A percentile compares a stretch with the other conserved stretches of the same genome.
These are phyloP conservation scores for Penicillium sp. DNA, from an alignment of 2,329 filamentous ascomycete species.

Conservation along the genomic window DNA sequence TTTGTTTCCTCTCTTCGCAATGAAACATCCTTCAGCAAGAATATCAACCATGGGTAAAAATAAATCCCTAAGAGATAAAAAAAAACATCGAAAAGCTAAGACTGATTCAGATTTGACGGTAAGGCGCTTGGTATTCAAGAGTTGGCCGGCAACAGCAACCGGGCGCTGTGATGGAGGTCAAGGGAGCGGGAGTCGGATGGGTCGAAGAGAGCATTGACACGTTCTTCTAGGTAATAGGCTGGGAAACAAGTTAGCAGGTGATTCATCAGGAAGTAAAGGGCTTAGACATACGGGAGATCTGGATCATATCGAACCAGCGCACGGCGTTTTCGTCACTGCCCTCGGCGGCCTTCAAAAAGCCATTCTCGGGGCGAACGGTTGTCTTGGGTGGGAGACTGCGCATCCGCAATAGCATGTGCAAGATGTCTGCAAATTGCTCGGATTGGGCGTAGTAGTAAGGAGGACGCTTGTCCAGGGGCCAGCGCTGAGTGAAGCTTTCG, in stretches of 20 bases:
- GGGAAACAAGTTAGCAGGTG: slow-evolving; percentile 3
- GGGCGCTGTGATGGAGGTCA: slow-evolving; percentile 42
- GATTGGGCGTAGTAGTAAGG: slow-evolving; percentile 56
- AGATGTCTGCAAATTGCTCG: slow-evolving; percentile 58
- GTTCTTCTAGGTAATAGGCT: slow-evolving; percentile 42
- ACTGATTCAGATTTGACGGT: background rate
- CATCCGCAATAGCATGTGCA: slow-evolving; percentile 61
- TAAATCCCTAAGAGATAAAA: background rate
- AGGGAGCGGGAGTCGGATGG: slow-evolving; percentile 43
- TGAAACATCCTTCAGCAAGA: background rate
- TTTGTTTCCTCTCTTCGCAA: background rate
- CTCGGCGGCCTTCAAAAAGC: slow-evolving; percentile 40
- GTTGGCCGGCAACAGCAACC: slow-evolving; percentile 30
- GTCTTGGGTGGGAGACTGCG: slow-evolving; percentile 50
- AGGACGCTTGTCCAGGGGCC: slow-evolving; percentile 57
- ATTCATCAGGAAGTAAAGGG: background rate
- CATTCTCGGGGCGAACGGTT: slow-evolving; percentile 37
- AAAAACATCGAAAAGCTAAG: background rate
- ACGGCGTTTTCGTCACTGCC: slow-evolving; percentile 39
- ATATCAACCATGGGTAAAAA: background rate
- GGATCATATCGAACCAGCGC: slow-evolving; percentile 45
- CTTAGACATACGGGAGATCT: slow-evolving; percentile 39
- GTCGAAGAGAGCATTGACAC: slow-evolving; percentile 40
- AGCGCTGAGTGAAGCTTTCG: slow-evolving; percentile 41
- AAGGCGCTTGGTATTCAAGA: background rate